Conservation (phyloP, 495 filamentous ascomycete species). For the Eremomyces bilateralis region DNA sequence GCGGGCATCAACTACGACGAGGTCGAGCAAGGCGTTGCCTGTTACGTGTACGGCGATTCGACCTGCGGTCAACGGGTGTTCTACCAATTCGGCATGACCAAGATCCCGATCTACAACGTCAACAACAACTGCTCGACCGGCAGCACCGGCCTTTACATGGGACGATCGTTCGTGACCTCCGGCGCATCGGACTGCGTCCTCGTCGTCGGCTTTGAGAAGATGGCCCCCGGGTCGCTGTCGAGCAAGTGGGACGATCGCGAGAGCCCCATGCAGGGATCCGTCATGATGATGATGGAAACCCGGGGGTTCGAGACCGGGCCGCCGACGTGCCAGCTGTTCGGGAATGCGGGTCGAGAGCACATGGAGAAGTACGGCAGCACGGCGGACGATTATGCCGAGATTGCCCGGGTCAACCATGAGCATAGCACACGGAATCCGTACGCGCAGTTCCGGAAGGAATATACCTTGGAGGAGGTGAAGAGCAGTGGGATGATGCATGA, state of each 20-base stretch:
- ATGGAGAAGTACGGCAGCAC: constrained; percentile 82
- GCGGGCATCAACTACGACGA: constrained; percentile 89
- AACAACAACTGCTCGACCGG: constrained; percentile 97
- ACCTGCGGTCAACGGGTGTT: constrained; percentile 90
- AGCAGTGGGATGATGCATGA: constrained; percentile 53
- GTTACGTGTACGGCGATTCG: constrained; percentile 87
- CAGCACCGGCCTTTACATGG: constrained; percentile 66
- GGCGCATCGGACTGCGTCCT: constrained; percentile 67
- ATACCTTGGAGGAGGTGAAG: constrained; percentile 64
- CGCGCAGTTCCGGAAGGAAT: constrained; percentile 79
- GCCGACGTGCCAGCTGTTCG: constrained; percentile 75
- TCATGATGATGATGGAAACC: constrained; percentile 60
- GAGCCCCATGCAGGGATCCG: constrained; percentile 47
- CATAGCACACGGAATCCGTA: constrained; percentile 85
- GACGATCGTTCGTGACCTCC: constrained; percentile 48
- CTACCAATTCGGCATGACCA: constrained; percentile 91
- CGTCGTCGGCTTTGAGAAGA: constrained; percentile 91
- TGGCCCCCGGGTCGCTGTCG: constrained; percentile 65
- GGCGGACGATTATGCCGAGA: constrained; percentile 76
- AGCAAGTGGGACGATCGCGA: constrained; percentile 54
- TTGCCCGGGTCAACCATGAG: constrained; percentile 73
- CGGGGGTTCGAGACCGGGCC: constrained; percentile 57
- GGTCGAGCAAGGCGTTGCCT: constrained; percentile 78
- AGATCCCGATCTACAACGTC: constrained; percentile 9
- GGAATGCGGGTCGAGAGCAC: constrained; percentile 81